Conservation (phyloP, 1,284 basidiomycete species). For the Tilletiaria anomala region DNA sequence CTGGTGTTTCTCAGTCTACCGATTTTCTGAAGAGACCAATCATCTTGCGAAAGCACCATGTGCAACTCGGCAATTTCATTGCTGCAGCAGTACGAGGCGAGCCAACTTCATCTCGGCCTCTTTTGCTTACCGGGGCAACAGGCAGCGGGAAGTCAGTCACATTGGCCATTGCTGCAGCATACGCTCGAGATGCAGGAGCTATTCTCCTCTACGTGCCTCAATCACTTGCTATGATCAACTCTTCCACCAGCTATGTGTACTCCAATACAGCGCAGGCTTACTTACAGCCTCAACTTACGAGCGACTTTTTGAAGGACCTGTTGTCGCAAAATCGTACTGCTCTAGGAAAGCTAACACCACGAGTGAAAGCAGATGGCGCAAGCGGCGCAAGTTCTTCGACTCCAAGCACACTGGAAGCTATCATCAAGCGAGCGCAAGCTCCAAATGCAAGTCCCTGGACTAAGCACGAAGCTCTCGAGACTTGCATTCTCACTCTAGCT, state of each 20-base stretch:
- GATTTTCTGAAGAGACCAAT: too few species aligned
- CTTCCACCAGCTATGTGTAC: slow-evolving; percentile 60
- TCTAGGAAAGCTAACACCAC: slow-evolving; percentile 11
- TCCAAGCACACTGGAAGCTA: slow-evolving; percentile 11
- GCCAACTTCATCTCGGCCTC: too few species aligned
- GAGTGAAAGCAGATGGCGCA: too few species aligned
- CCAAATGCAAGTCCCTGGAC: slow-evolving; percentile 6
- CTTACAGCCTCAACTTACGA: slow-evolving; percentile 51
- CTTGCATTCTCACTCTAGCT: slow-evolving; percentile 53
- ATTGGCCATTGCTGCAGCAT: too few species aligned
- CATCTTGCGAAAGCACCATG: too few species aligned
- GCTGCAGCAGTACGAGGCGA: too few species aligned
- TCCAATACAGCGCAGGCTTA: slow-evolving; percentile 62
- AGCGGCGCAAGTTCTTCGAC: slow-evolving; percentile 9
- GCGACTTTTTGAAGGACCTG: slow-evolving; percentile 37
- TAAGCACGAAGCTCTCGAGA: slow-evolving; percentile 51
- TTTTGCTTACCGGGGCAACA: too few species aligned
- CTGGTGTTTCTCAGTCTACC: too few species aligned
- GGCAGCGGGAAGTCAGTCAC: too few species aligned
- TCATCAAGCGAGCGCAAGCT: slow-evolving; percentile 11
- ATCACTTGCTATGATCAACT: slow-evolving; percentile 63
- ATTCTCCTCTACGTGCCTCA: slow-evolving; percentile 77
- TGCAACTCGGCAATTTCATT: too few species aligned
- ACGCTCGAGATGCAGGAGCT: slow-evolving; percentile 59
- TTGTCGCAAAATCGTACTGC: slow-evolving; percentile 35